These are phyloP conservation scores for Russula sp. DNA, from an alignment of 768 basidiomycete genomes.

Conservation along the genomic window DNA sequence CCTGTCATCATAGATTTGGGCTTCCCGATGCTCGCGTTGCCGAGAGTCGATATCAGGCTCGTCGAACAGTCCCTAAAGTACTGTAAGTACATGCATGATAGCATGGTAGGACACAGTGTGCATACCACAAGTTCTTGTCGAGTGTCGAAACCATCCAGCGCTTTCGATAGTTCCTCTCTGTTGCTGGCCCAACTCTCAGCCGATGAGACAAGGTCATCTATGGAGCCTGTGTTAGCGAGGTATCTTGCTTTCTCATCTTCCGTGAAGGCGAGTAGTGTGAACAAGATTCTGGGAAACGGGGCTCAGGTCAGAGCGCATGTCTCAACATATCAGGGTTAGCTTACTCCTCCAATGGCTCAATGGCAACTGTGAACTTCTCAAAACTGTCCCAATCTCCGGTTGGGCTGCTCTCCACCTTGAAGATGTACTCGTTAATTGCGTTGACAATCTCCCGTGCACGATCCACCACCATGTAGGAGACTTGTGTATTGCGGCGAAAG, in stretches of 20 bases:
- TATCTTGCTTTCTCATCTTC: slow-evolving; percentile 12
- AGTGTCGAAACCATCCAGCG: slow-evolving; percentile 2
- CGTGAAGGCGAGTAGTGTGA: slow-evolving; percentile 3
- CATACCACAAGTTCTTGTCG: not conserved
- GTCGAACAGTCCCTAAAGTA: not conserved
- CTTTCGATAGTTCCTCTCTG: not conserved
- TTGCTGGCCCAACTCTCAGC: slow-evolving; percentile 5
- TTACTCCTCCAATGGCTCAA: slow-evolving; percentile 22
- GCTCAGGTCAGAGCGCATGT: not conserved
- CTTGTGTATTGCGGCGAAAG: slow-evolving; percentile 21
- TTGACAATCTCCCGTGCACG: slow-evolving; percentile 19
- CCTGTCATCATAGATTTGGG: slow-evolving; percentile 7
- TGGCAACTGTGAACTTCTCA: slow-evolving; percentile 19
- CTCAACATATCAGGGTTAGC: not conserved
- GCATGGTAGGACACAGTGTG: not conserved
- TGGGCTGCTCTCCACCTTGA: slow-evolving; percentile 6
- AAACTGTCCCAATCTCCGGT: slow-evolving; percentile 17
- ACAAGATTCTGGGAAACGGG: slow-evolving; percentile 5
- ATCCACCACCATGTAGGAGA: slow-evolving; percentile 19
- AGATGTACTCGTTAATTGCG: slow-evolving; percentile 16
- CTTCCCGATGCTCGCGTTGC: not conserved
- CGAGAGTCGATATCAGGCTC: not conserved
- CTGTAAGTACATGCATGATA: not conserved
- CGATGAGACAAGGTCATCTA: not conserved
- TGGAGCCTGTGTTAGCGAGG: not conserved